Percentiles rank a stretch among this genome's conserved stretches.
phyloP scores from a whole-genome alignment of 345 rosid species.

The Erucastrum elatum region DNA sequence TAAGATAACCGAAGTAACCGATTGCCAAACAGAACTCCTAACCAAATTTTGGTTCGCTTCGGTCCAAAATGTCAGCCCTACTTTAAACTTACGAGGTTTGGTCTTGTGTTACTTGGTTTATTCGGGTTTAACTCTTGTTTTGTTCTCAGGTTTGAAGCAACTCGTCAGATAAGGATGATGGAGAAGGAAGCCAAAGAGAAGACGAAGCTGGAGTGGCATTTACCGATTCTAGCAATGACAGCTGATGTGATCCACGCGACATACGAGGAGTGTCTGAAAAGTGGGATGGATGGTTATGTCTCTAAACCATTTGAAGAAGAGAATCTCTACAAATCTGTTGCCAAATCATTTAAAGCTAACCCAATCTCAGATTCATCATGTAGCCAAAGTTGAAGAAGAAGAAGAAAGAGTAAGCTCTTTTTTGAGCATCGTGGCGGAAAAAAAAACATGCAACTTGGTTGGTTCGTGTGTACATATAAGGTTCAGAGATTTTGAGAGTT shows the following conservation, averaged over 20 bases:
- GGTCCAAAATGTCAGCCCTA: neutral
- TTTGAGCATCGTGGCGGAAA: neutral
- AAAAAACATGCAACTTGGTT: neutral
- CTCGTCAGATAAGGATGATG: conserved; percentile 72
- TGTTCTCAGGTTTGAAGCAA: conserved; percentile 78
- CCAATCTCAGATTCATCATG: conserved; percentile 41
- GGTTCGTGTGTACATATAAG: neutral
- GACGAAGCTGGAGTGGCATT: conserved; percentile 56
- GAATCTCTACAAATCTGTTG: conserved; percentile 80
- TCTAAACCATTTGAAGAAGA: conserved; percentile 97
- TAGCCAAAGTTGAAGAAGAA: neutral
- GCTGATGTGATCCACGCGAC: conserved; percentile 97
- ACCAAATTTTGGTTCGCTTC: neutral
- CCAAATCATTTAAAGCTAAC: conserved; percentile 72
- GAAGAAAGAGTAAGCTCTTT: neutral
- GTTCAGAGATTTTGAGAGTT: neutral
- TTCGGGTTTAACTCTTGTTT: neutral
- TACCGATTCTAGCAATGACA: conserved; percentile 95
- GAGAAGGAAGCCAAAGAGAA: conserved; percentile 67
- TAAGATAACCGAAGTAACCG: neutral
- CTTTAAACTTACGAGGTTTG: neutral
- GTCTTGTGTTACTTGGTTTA: neutral
- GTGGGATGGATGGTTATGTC: conserved; percentile 97
- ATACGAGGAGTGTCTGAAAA: conserved; percentile 72
- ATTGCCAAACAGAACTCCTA: neutral